phyloP scores from a whole-genome alignment of 495 filamentous ascomycete genomes.

The Saxophila tyrrhenica region DNA sequence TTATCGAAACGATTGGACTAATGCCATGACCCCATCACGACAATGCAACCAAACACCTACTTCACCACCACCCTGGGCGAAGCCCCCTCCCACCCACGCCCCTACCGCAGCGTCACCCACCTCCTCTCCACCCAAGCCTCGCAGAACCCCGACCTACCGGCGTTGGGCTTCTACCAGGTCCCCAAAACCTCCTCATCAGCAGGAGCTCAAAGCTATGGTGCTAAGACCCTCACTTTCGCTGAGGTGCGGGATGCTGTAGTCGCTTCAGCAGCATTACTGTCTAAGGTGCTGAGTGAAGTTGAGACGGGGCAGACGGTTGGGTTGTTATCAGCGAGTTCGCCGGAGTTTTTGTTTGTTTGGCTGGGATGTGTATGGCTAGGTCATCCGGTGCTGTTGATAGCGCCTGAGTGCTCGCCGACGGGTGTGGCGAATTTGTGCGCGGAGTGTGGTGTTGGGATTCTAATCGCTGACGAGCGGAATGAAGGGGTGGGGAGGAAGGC shows the following conservation, averaged over 20 bases:
- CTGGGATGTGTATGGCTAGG: constrained; percentile 41
- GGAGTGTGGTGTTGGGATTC: constrained; percentile 22
- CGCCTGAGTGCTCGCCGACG: constrained; percentile 38
- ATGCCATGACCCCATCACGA: not conserved
- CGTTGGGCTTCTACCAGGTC: constrained; percentile 33
- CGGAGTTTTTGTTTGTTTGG: constrained; percentile 42
- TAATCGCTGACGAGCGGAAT: constrained; percentile 32
- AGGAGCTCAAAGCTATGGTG: not conserved
- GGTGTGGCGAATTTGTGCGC: constrained; percentile 39
- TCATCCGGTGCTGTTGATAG: constrained; percentile 40
- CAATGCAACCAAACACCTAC: constrained; percentile 33
- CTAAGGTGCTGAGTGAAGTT: not conserved
- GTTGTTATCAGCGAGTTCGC: constrained; percentile 38
- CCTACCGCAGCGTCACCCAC: constrained; percentile 34
- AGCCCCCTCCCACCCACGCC: constrained; percentile 23
- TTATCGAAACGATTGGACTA: no score
- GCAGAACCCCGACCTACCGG: constrained; percentile 25
- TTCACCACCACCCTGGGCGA: constrained; percentile 43
- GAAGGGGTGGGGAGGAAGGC: constrained; percentile 16
- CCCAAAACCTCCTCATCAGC: not conserved
- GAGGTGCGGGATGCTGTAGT: constrained; percentile 13
- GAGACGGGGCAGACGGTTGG: constrained; percentile 27
- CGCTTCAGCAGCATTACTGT: constrained; percentile 10
- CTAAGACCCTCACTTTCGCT: constrained; percentile 23
- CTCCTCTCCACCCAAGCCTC: constrained; percentile 36